Conservation (phyloP, 208 protist species). For the Leishmania tropica region DNA sequence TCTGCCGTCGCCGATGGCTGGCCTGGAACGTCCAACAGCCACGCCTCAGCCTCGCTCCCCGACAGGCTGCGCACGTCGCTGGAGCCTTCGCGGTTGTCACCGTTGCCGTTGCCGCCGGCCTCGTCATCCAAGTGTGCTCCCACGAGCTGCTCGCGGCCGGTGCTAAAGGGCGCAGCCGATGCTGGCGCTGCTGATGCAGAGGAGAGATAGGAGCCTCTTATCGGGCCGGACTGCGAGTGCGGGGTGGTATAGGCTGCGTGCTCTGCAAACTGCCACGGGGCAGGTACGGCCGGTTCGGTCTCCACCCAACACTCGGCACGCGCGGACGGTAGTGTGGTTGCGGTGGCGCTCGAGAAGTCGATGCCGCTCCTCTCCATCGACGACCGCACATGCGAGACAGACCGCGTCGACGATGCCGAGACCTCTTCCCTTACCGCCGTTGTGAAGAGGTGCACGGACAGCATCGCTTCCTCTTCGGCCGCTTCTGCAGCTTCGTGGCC, state of each 20-base stretch:
- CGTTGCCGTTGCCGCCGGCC: neutral
- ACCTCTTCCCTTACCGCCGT: neutral
- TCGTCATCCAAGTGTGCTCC: neutral
- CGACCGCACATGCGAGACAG: neutral
- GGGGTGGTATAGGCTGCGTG: slow-evolving; percentile 5
- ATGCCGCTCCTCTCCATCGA: neutral
- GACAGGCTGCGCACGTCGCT: slow-evolving; percentile 9
- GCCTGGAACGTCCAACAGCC: neutral
- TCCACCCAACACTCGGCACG: neutral
- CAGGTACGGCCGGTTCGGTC: neutral
- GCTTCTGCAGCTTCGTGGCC: neutral
- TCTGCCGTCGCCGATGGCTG: neutral
- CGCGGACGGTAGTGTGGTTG: neutral
- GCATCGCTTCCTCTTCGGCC: neutral
- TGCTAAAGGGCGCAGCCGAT: neutral
- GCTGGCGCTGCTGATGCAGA: neutral
- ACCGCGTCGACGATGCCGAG: slow-evolving; percentile 3
- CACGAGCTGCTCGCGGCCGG: neutral
- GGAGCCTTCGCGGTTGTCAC: neutral
- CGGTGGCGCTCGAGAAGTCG: neutral
- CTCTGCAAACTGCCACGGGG: neutral
- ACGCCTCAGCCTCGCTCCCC: slow-evolving; percentile 6
- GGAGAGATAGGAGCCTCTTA: neutral
- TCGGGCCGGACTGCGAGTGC: neutral
- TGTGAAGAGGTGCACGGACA: neutral